phyloP scores from a whole-genome alignment of 306 rosid genomes.

The Gillenia trifoliata region DNA sequence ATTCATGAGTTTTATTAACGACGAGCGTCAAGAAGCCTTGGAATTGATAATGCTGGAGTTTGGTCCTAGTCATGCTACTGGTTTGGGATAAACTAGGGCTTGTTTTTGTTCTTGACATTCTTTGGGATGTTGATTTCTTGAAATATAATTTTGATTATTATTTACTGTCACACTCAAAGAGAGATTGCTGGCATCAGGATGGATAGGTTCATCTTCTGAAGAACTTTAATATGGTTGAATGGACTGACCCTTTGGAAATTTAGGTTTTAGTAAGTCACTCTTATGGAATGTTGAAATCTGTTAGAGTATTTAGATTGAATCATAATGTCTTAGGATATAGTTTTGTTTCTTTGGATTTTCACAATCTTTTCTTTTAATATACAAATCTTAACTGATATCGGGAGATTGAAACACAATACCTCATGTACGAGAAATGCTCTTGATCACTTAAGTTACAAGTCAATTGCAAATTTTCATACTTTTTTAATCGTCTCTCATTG shows the following conservation, averaged over 20 bases:
- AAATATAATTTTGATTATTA: background rate
- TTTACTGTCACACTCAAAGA: background rate
- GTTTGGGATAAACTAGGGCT: background rate
- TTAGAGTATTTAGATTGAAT: background rate
- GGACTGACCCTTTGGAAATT: background rate
- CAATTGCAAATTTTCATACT: too few species aligned
- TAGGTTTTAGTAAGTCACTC: background rate
- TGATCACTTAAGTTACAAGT: too few species aligned
- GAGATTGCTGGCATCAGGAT: background rate
- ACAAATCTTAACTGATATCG: too few species aligned
- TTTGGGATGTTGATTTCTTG: background rate
- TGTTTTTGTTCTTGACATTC: background rate
- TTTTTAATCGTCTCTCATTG: too few species aligned
- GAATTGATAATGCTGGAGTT: background rate
- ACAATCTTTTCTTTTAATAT: background rate
- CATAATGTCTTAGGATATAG: background rate
- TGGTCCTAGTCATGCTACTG: background rate
- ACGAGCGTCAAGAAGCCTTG: background rate
- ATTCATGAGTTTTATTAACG: background rate
- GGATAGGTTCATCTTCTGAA: background rate
- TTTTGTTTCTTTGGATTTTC: background rate
- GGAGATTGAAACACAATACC: too few species aligned
- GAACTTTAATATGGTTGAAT: background rate
- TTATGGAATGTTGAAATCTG: background rate
- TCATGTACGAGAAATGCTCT: too few species aligned